phyloP scores from a whole-genome alignment of 208 protist species.

The Leishmania gerbilli region DNA sequence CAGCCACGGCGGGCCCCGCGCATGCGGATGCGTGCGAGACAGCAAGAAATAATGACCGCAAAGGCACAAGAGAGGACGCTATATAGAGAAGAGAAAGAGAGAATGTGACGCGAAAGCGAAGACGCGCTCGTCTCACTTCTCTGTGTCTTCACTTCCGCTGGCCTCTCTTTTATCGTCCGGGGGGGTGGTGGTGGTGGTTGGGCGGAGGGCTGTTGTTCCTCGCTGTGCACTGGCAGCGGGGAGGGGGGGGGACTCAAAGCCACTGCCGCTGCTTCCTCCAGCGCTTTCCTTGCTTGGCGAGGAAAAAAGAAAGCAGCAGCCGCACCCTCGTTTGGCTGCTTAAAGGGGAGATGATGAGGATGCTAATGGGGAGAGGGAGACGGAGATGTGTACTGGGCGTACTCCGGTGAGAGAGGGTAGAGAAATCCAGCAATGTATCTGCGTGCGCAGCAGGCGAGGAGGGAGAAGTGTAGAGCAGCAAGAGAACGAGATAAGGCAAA shows the following conservation, averaged over 20 bases:
- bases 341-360: background rate
- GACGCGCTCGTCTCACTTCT: background rate
- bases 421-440: background rate
- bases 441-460: background rate
- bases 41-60: background rate
- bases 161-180: background rate
- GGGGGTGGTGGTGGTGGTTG: background rate
- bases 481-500: background rate
- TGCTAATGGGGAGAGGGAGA: background rate
- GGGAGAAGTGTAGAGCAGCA: background rate
- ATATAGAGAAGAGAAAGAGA: background rate
- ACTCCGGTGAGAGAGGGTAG: background rate
- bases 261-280: background rate
- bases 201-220: background rate
- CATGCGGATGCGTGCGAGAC: background rate
- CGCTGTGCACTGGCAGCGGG: background rate
- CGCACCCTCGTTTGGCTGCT: too few relatives aligned
- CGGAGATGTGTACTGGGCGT: background rate
- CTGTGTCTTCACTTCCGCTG: background rate
- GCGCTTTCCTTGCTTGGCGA: background rate
- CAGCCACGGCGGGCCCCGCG: background rate
- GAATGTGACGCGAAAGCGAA: background rate
- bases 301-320: background rate
- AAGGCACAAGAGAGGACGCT: background rate
- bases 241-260: background rate